Evolutionary conservation across 495 filamentous ascomycete species (phyloP), one percentile per base, ranked within the genome.

Genomic region (Wilcoxina mikolae): DNA sequence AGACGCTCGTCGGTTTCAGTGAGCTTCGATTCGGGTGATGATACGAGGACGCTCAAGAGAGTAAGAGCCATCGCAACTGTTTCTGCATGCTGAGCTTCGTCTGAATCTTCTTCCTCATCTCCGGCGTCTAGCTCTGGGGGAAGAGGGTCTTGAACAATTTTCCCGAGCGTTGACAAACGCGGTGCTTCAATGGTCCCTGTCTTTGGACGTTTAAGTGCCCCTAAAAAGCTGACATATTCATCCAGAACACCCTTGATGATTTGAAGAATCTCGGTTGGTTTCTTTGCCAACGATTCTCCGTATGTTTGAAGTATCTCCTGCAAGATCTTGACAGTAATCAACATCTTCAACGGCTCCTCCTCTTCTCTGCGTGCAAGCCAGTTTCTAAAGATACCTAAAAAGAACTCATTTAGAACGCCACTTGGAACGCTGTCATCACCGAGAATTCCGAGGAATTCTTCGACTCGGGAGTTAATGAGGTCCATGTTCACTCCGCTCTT

Each of bases 191-290:
- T 15, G 29, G 17, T 31, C 33, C 26, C 25, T n/a, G 3, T 51
- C 28, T 41, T 31, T 12, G 42, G 47, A 10, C 20, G 11, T 22
- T 59, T 56, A 7, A 35, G 38, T 1, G 17, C 31, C 23, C 62
- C 58, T 4, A 45, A 35, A 24, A 45, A 62, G 17, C 46, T n/a
- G 0, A 65, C 44, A 18, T 62, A 65, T 53, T 66, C 63, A 5
- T 42, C 59, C 28, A 66, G 25, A 11, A 66, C 59, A 2, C 51
- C 56, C 10, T 51, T 49, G 12, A 66, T 54, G 24, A 66, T 56
- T 54, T 66, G 62, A 10, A 66, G 46, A 3, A 57, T 58, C 53
- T 66, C 54, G 17, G 59, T 58, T 0, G 62, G 63, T 17, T 56
- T 59, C 42, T 58, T 65, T 18, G 62, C 63, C 7, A 66, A 45